These are phyloP conservation scores for Metschnikowia chrysomelidarum DNA, from an alignment of 805 yeast genomes.

Conservation along the genomic window DNA sequence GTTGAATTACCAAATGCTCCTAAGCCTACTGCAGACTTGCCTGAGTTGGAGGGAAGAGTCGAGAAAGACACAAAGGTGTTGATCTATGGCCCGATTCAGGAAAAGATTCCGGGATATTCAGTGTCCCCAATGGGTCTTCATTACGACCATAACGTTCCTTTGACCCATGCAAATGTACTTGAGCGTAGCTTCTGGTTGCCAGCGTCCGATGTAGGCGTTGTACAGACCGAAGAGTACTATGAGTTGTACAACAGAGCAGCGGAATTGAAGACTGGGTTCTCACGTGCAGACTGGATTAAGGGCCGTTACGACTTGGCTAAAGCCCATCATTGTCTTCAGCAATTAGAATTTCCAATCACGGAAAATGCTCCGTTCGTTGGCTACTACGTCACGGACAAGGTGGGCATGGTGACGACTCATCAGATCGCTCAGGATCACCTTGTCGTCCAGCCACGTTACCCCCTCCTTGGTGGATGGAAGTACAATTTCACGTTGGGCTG, in stretches of 20 bases:
- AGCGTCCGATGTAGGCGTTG: constrained; percentile 68
- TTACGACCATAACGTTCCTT: constrained; percentile 65
- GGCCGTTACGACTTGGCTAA: constrained; percentile 47
- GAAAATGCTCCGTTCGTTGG: constrained; percentile 38
- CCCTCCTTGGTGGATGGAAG: constrained; percentile 95
- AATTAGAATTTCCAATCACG: constrained; percentile 54
- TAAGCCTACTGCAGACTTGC: constrained; percentile 21
- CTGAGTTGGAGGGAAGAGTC: constrained; percentile 35
- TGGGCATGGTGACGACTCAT: constrained; percentile 89
- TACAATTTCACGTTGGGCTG: constrained; percentile 97
- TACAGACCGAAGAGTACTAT: constrained; percentile 79
- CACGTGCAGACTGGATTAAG: constrained; percentile 74
- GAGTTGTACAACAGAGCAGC: constrained; percentile 79
- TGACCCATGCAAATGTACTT: constrained; percentile 57
- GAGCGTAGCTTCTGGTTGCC: constrained; percentile 86
- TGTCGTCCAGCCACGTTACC: constrained; percentile 80
- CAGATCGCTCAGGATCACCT: constrained; percentile 43
- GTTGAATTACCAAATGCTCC: constrained; percentile 30
- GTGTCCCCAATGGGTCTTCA: constrained; percentile 50
- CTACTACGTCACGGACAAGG: constrained; percentile 80
- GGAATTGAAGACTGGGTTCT: constrained; percentile 63
- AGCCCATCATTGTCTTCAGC: constrained; percentile 58
- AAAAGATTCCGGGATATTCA: constrained; percentile 45
- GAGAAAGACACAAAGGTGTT: constrained; percentile 40
- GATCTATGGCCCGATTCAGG: constrained; percentile 54